Conservation (phyloP, 169 alveolate genomes). For the Cryptosporidium sp. region DNA sequence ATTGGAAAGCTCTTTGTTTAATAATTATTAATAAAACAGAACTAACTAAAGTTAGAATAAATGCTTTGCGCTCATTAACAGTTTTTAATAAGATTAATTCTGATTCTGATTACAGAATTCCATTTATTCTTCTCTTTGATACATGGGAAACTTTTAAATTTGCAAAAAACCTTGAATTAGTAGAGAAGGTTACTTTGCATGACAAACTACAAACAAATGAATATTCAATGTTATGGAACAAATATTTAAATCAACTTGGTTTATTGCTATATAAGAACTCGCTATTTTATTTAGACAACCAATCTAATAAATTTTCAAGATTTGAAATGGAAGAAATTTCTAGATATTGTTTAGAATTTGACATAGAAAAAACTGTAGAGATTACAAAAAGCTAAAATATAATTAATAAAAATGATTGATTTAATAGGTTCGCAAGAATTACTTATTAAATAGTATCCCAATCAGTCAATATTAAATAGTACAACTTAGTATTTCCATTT, state of each 20-base stretch:
- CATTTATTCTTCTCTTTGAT: constrained; percentile 33
- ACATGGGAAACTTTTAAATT: constrained; percentile 38
- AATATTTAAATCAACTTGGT: neutral
- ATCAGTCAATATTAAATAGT: too few relatives aligned
- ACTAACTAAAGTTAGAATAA: constrained; percentile 37
- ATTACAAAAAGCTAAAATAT: neutral
- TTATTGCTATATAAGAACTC: constrained; percentile 6
- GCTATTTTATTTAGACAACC: neutral
- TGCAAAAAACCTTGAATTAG: neutral
- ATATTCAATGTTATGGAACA: constrained; percentile 11
- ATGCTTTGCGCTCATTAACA: constrained; percentile 63
- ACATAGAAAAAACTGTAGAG: neutral
- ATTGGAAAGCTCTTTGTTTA: constrained; percentile 45
- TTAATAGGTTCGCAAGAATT: too few relatives aligned
- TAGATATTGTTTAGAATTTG: neutral
- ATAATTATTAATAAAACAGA: constrained; percentile 24
- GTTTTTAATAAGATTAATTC: neutral
- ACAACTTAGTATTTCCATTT: too few relatives aligned
- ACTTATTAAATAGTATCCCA: too few relatives aligned
- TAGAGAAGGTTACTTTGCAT: neutral
- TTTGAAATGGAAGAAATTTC: neutral
- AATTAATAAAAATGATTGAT: too few relatives aligned
- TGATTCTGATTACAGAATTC: constrained; percentile 4
- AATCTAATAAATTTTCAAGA: neutral
- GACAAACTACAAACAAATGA: neutral